A percentile compares a stretch with the other conserved stretches of the same genome.
Evolutionary conservation across 176 grass and related monocot genomes (phyloP).

Genomic region (Aegilops longissima): DNA sequence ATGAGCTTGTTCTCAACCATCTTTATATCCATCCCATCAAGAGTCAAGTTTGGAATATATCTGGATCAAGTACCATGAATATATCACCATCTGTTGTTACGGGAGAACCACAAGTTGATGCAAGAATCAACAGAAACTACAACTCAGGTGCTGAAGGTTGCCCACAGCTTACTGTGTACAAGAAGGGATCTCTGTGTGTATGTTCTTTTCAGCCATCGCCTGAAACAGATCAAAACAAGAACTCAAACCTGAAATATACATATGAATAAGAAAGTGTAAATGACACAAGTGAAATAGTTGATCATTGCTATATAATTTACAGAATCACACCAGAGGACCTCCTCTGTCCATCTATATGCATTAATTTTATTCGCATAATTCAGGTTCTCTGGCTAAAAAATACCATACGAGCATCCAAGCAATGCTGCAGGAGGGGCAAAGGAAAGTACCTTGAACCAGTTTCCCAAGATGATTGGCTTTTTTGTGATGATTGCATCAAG

Average conservation of each 20-base stretch:
- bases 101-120: background rate
- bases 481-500: constrained; percentile 74
- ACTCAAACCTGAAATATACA: constrained; percentile 17
- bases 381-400: constrained; percentile 18
- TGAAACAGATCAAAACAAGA: constrained; percentile 34
- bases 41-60: constrained; percentile 64
- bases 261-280: background rate
- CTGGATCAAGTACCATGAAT: constrained; percentile 46
- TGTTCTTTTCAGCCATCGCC: constrained; percentile 69
- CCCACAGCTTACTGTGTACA: constrained; percentile 67
- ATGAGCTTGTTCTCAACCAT: constrained; percentile 55
- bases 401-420: background rate
- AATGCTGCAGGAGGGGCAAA: constrained; percentile 14
- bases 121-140: constrained; percentile 29
- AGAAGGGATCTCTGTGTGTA: constrained; percentile 69
- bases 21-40: constrained; percentile 69
- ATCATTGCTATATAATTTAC: constrained; percentile 5
- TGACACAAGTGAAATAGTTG: background rate
- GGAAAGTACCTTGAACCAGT: constrained; percentile 77
- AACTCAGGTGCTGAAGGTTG: constrained; percentile 25
- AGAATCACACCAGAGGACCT: constrained; percentile 11
- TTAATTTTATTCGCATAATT: constrained; percentile 25
- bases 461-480: constrained; percentile 58
- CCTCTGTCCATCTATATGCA: background rate
- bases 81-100: constrained; percentile 25